Base-by-base conservation (phyloP, 495 filamentous ascomycete genomes). In the Annulohypoxylon moriforme region DNA sequence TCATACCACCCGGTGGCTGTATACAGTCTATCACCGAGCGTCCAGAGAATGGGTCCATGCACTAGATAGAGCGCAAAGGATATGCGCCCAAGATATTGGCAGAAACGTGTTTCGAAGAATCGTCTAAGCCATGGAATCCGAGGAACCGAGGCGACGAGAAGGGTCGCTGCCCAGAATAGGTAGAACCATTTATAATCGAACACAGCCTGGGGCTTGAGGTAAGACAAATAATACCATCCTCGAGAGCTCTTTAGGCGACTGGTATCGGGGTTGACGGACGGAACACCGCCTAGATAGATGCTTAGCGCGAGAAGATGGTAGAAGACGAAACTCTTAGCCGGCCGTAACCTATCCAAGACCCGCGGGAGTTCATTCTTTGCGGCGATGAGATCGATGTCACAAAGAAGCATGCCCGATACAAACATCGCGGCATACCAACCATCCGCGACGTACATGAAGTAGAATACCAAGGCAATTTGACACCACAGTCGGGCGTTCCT, bases 21-120 rank as follows among this genome's bases (percentile, higher is more conserved):
- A 74, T 90, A 89, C 20, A 85, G 9, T 22, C 80, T 73, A 53
- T 81, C 79, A 20, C 81, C 82, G 3, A 85, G 65, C 0, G 75
- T 80, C 66, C 66, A 82, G 5, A 89, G 74, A 27, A 92, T 83
- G 2, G 87, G 87, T 4, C 87, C 88, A 67, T 92, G 89, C 14
- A 91, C 85, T 44, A 92, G 83, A 61, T 92, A 92, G 16, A 92
- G 85, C 10, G 87, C 82, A 70, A 84, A 92, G 0, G 88, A 90
- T 47, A 92, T 83, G 62, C 87, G 85, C 33, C 89, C 89, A 8
- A 92, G 81, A 67, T 89, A 90, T 75, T 90, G 89, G 53, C 88
- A 88, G 50, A 90, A 77, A 2, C 80, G 79, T 55, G 85, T 85
- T 62, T 84, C 86, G 77, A 91, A 90, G 36, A 89, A 81, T 62